Evolutionary conservation across 73 alveolate species (phyloP).

Genomic region (Durusdinium trenchii): DNA sequence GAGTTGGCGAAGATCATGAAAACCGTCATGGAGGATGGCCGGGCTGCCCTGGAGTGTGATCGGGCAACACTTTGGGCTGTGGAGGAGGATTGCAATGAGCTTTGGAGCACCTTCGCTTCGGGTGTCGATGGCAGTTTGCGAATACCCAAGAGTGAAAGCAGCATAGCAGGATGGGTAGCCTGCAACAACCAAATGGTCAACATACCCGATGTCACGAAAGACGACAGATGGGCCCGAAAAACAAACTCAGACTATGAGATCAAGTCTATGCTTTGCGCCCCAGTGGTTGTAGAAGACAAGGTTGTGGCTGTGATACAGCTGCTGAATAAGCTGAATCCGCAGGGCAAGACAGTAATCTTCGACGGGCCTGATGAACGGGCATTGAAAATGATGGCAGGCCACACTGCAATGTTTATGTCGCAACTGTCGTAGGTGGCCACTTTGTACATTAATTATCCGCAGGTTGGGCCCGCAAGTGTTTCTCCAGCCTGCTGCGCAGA

Average conservation of each 20-base stretch:
- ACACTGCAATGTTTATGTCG: constrained; percentile 92
- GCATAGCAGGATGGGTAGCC: constrained; percentile 87
- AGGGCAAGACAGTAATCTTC: constrained; percentile 4
- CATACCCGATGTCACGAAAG: constrained; percentile 72
- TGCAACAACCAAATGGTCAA: constrained; percentile 48
- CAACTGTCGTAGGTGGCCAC: constrained; percentile 50
- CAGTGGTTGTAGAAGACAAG: constrained; percentile 55
- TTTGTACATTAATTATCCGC: no score
- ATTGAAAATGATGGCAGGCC: constrained; percentile 74
- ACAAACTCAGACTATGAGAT: neutral
- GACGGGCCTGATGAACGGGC: constrained; percentile 69
- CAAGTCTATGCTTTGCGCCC: constrained; percentile 81
- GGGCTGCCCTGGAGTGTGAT: constrained; percentile 52
- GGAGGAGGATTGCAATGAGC: constrained; percentile 46
- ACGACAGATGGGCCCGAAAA: neutral
- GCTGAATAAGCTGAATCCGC: constrained; percentile 36
- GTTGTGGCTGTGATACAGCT: constrained; percentile 88
- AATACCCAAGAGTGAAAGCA: neutral
- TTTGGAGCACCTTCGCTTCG: constrained; percentile 81
- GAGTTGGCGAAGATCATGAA: constrained; percentile 92
- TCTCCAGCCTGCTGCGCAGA: no score
- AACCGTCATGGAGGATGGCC: constrained; percentile 78
- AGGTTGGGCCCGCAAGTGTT: no score
- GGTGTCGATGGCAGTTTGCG: constrained; percentile 52
- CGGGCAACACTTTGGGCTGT: constrained; percentile 80